These are phyloP conservation scores for Phytophthora sojae DNA, from an alignment of 352 stramenopile genomes.

Conservation along the genomic window DNA sequence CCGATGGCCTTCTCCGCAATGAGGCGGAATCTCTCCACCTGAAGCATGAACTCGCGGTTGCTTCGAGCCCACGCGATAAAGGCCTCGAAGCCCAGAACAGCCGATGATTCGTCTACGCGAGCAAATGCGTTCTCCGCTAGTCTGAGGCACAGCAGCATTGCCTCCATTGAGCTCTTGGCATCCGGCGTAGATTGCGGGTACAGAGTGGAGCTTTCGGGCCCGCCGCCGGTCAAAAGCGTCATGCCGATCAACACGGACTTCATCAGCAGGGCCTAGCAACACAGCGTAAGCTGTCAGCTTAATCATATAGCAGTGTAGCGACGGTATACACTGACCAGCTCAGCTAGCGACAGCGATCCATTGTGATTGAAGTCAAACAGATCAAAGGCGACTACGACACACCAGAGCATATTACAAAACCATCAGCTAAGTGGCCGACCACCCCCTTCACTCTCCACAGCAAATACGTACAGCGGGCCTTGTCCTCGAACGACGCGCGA, in stretches of 20 bases:
- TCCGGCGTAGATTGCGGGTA: not conserved
- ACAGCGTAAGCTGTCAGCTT: not conserved
- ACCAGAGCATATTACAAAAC: not conserved
- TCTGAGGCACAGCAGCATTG: conserved; percentile 55
- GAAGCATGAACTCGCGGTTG: conserved; percentile 87
- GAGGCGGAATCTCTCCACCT: conserved; percentile 80
- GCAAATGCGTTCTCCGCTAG: conserved; percentile 68
- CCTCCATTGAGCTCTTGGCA: conserved; percentile 31
- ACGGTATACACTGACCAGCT: conserved; percentile 48
- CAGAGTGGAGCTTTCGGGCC: conserved; percentile 6
- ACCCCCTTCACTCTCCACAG: conserved; percentile 17
- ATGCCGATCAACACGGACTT: conserved; percentile 83
- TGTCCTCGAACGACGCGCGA: conserved; percentile 81
- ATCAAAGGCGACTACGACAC: conserved; percentile 28
- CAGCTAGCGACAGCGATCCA: conserved; percentile 72
- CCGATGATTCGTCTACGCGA: conserved; percentile 52
- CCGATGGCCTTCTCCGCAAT: conserved; percentile 75
- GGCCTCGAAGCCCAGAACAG: conserved; percentile 73
- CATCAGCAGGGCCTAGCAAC: conserved; percentile 71
- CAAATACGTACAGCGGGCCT: conserved; percentile 65
- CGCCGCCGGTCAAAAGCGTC: conserved; percentile 61
- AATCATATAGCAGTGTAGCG: not conserved
- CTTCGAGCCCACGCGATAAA: conserved; percentile 87
- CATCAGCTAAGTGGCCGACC: conserved; percentile 26
- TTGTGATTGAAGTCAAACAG: conserved; percentile 88